Conservation (phyloP, 257 asterid genomes). For the Scutellaria minor region DNA sequence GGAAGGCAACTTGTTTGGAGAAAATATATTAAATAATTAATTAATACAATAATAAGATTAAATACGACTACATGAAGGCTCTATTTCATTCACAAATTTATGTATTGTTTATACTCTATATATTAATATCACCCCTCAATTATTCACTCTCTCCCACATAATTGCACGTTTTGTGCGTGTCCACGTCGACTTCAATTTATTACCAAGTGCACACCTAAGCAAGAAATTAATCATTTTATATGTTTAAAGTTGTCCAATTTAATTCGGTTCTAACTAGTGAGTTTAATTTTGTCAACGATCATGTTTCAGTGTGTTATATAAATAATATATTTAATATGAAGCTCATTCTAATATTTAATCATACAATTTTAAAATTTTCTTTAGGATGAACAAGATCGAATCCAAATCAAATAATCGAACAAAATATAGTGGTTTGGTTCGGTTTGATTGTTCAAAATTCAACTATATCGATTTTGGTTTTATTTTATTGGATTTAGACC, state of each 20-base stretch:
- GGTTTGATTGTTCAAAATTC: too few relatives aligned
- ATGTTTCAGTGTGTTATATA: too few relatives aligned
- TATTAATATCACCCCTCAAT: conserved; percentile 15
- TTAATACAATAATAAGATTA: background rate
- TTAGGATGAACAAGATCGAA: too few relatives aligned
- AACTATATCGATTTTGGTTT: too few relatives aligned
- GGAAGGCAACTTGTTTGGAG: conserved; percentile 28
- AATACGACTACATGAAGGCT: background rate
- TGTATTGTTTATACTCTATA: background rate
- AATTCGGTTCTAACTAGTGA: background rate
- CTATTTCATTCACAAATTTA: background rate
- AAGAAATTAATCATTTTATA: background rate
- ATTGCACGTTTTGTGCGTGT: conserved; percentile 14
- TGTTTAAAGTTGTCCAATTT: too few relatives aligned
- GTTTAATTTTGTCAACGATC: background rate
- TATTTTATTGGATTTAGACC: too few relatives aligned
- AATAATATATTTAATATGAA: too few relatives aligned
- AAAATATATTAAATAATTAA: conserved; percentile 8
- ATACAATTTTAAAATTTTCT: too few relatives aligned
- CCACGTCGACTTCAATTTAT: background rate
- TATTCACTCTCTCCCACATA: conserved; percentile 32
- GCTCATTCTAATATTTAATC: too few relatives aligned
- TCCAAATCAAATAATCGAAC: too few relatives aligned
- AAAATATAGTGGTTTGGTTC: too few relatives aligned
- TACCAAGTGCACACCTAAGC: background rate